phyloP scores from a whole-genome alignment of 1,139 yeast species.

The Debaryomycetaceae sp. region DNA sequence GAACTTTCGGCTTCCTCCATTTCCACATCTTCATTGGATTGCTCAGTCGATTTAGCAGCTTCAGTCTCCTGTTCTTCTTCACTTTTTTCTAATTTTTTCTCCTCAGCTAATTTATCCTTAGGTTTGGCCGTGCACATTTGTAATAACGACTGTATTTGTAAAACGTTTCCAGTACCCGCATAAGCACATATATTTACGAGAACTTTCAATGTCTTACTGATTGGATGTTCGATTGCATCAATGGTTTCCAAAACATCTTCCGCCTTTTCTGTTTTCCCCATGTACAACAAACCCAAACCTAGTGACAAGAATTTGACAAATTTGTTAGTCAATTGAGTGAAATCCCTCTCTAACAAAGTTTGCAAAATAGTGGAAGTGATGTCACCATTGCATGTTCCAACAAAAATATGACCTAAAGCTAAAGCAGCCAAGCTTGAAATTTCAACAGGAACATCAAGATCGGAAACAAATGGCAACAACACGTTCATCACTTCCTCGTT shows the following conservation, averaged over 20 bases:
- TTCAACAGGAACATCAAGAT: slow-evolving; percentile 70
- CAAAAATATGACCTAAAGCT: slow-evolving; percentile 91
- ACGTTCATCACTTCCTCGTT: slow-evolving; percentile 79
- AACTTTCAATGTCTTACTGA: slow-evolving; percentile 84
- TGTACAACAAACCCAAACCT: slow-evolving; percentile 86
- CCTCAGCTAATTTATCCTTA: slow-evolving; percentile 30
- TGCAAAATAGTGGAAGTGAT: slow-evolving; percentile 87
- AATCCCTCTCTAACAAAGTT: slow-evolving; percentile 82
- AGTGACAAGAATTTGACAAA: slow-evolving; percentile 90
- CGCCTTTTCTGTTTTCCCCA: slow-evolving; percentile 93
- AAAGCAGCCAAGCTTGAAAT: slow-evolving; percentile 83
- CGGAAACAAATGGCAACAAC: slow-evolving; percentile 84
- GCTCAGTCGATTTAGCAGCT: slow-evolving; percentile 8
- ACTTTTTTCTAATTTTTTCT: slow-evolving; percentile 33
- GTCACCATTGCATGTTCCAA: slow-evolving; percentile 95
- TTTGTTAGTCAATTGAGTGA: slow-evolving; percentile 72
- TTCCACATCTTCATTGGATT: slow-evolving; percentile 17
- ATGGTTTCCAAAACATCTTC: slow-evolving; percentile 94
- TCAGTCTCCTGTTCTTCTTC: slow-evolving; percentile 35
- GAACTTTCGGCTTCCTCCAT: slow-evolving; percentile 38
- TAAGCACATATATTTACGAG: slow-evolving; percentile 91
- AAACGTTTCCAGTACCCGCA: slow-evolving; percentile 97
- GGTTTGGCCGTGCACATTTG: slow-evolving; percentile 79
- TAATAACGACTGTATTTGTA: slow-evolving; percentile 86
- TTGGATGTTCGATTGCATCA: slow-evolving; percentile 94